These are phyloP conservation scores for Zygoascus bituminiphila DNA, from an alignment of 805 yeast genomes.

Conservation along the genomic window DNA sequence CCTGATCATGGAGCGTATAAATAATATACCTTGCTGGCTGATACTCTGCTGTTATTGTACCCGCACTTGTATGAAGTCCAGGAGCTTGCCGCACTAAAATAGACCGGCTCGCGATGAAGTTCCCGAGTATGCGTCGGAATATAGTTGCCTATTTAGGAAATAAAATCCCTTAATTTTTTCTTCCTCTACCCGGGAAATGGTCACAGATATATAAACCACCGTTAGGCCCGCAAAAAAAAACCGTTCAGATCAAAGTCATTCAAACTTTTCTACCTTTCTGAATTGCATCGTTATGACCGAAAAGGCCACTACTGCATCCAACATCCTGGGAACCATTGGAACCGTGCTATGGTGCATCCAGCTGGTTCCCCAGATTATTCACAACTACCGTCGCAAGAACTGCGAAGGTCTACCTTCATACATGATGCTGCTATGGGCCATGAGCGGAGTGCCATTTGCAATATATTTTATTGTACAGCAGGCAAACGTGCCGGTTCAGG, in stretches of 20 bases:
- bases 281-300: background rate
- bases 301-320: conserved; percentile 40
- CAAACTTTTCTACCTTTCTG: no score
- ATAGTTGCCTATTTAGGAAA: background rate
- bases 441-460: conserved; percentile 74
- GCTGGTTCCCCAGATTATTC: conserved; percentile 72
- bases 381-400: conserved; percentile 66
- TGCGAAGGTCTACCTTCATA: conserved; percentile 83
- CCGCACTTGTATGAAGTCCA: no score
- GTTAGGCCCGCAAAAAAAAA: no score
- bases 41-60: no score
- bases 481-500: conserved; percentile 66
- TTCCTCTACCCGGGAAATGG: no score
- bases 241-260: no score
- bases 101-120: no score
- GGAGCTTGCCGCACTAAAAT: no score
- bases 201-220: no score
- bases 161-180: background rate
- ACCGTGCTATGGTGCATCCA: conserved; percentile 92
- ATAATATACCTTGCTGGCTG: no score
- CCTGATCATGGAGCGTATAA: no score
- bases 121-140: background rate
- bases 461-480: conserved; percentile 70
- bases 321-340: conserved; percentile 78
- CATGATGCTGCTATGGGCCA: conserved; percentile 81